Conservation (phyloP, 805 yeast genomes). For the Jamesozyma lodderae region DNA sequence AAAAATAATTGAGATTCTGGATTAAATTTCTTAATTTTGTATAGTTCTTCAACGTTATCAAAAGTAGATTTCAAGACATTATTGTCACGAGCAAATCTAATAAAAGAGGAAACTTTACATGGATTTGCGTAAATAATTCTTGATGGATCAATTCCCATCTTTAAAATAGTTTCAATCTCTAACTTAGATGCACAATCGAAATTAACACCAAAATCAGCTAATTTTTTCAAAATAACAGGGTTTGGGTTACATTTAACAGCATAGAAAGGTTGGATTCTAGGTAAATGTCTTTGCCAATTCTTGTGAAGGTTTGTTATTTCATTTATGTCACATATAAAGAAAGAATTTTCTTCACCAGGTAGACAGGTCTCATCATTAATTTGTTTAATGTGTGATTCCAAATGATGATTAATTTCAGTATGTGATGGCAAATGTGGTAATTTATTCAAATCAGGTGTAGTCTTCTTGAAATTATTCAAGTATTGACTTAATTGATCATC, state of each 20-base stretch:
- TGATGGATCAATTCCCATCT: constrained; percentile 51
- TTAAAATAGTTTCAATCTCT: constrained; percentile 64
- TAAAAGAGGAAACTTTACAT: constrained; percentile 76
- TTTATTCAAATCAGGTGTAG: constrained; percentile 4
- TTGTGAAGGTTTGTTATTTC: constrained; percentile 51
- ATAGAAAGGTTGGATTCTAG: constrained; percentile 76
- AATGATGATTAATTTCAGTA: constrained; percentile 32
- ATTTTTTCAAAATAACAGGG: constrained; percentile 42
- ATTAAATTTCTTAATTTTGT: constrained; percentile 58
- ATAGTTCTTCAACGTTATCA: constrained; percentile 78
- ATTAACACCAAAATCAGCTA: constrained; percentile 57
- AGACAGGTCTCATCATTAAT: constrained; percentile 52
- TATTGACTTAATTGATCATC: constrained; percentile 5
- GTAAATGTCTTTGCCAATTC: constrained; percentile 59
- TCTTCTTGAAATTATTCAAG: constrained; percentile 1
- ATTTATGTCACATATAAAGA: constrained; percentile 79
- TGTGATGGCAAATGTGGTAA: constrained; percentile 29
- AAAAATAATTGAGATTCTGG: constrained; percentile 64
- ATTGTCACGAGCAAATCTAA: constrained; percentile 55
- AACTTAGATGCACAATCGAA: constrained; percentile 91
- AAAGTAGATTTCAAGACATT: constrained; percentile 71
- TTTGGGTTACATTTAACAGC: constrained; percentile 94
- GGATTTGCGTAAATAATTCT: constrained; percentile 89
- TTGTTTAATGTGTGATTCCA: constrained; percentile 32
- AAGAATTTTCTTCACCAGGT: constrained; percentile 77